These are phyloP conservation scores for Chaetomium globosum DNA, from an alignment of 2,329 filamentous ascomycete species.

Conservation along the genomic window DNA sequence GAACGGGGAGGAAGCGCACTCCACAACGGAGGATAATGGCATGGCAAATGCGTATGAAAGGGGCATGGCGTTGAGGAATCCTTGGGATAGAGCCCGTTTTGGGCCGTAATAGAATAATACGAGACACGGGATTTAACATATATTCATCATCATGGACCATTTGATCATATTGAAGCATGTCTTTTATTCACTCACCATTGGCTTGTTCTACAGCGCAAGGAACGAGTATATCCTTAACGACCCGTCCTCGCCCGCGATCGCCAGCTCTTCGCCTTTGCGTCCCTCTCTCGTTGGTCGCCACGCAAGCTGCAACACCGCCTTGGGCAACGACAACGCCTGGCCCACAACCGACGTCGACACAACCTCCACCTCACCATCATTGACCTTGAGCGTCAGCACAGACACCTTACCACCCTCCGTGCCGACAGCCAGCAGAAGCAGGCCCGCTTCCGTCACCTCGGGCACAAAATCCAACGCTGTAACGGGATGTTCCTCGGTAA, in stretches of 20 bases:
- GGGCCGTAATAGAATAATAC: conserved; percentile 23
- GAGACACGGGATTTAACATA: neutral
- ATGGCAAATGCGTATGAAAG: conserved; percentile 14
- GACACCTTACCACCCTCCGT: conserved; percentile 57
- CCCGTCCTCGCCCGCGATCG: conserved; percentile 62
- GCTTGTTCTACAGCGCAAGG: conserved; percentile 25
- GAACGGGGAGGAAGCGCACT: neutral
- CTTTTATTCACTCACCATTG: conserved; percentile 5
- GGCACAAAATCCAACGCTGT: conserved; percentile 71
- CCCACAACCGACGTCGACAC: conserved; percentile 43
- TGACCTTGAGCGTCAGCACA: conserved; percentile 47
- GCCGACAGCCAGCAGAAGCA: conserved; percentile 57
- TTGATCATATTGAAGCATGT: neutral
- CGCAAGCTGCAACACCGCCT: conserved; percentile 66
- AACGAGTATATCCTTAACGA: conserved; percentile 58
- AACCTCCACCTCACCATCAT: conserved; percentile 42
- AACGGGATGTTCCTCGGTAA: conserved; percentile 62
- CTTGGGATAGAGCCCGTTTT: neutral
- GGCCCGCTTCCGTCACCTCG: conserved; percentile 38
- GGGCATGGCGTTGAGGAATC: conserved; percentile 15
- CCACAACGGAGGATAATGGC: neutral
- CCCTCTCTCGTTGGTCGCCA: conserved; percentile 60
- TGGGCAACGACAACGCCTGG: conserved; percentile 59
- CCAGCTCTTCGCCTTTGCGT: conserved; percentile 45
- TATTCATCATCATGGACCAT: neutral